Percentiles rank a stretch among this genome's conserved stretches.
These are phyloP conservation scores for Paraphoma chrysanthemicola DNA, from an alignment of 2,329 filamentous ascomycete species.

Conservation along the genomic window DNA sequence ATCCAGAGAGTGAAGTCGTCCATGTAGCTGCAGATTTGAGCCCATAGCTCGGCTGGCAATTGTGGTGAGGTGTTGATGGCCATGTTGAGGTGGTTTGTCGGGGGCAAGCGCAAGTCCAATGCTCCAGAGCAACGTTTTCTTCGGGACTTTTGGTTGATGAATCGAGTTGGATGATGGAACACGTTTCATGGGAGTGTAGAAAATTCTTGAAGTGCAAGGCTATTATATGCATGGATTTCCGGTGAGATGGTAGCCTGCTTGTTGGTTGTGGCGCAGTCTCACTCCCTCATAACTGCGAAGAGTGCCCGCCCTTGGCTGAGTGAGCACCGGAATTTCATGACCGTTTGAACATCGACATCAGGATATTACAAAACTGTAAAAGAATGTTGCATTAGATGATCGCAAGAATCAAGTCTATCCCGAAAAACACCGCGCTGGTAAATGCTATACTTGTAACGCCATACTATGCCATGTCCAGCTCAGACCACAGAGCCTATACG, in stretches of 20 bases:
- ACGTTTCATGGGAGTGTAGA: no score
- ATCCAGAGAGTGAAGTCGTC: constrained; percentile 11
- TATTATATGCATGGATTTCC: no score
- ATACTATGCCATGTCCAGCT: not conserved
- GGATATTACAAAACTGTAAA: no score
- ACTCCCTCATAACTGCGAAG: no score
- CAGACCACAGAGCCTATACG: not conserved
- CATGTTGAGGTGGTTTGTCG: not conserved
- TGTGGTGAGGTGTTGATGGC: not conserved
- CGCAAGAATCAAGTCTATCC: not conserved
- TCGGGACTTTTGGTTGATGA: not conserved
- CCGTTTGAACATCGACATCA: no score
- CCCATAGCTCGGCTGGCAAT: constrained; percentile 8
- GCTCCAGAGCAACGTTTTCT: not conserved
- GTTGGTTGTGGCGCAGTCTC: no score
- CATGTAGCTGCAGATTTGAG: not conserved
- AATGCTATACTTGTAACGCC: not conserved
- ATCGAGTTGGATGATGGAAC: no score
- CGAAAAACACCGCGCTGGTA: not conserved
- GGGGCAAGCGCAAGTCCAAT: not conserved
- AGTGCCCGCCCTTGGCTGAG: no score
- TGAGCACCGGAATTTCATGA: no score
- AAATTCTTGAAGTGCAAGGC: no score
- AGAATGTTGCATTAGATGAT: no score
- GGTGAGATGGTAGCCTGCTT: no score